phyloP scores from a whole-genome alignment of 2,329 filamentous ascomycete species.

The Xylariaceae sp. region DNA sequence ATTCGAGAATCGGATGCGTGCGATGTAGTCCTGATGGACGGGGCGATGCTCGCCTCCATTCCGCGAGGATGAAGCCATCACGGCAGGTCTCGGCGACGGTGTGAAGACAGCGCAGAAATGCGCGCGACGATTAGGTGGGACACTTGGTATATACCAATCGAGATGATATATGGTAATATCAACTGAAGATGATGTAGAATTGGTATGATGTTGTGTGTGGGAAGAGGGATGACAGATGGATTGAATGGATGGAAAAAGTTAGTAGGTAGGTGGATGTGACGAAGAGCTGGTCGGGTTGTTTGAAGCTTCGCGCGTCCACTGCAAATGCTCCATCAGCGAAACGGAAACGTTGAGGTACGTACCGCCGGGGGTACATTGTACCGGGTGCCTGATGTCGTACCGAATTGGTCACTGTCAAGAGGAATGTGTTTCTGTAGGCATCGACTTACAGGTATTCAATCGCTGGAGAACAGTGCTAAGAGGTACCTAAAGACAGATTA shows the following conservation, averaged over 20 bases:
- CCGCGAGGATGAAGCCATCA: constrained; percentile 42
- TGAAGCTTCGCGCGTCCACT: constrained; percentile 15
- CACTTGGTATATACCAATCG: not conserved
- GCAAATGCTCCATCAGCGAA: not conserved
- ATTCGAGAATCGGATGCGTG: constrained; percentile 92
- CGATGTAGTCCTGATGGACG: constrained; percentile 93
- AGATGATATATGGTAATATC: not conserved
- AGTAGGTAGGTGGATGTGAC: not conserved
- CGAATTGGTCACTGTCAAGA: too few species aligned
- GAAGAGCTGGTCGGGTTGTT: not conserved
- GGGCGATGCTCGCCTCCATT: constrained; percentile 48
- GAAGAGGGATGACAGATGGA: not conserved
- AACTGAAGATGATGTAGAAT: not conserved
- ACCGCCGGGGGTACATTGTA: too few species aligned
- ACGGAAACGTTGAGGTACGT: too few species aligned
- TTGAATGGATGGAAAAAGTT: constrained; percentile 6
- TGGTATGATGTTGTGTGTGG: not conserved
- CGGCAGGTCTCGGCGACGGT: constrained; percentile 5
- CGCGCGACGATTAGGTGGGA: not conserved
- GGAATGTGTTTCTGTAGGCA: too few species aligned
- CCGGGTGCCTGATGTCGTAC: too few species aligned
- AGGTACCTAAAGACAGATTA: too few species aligned
- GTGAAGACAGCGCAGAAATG: constrained; percentile 6
- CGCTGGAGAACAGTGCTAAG: too few species aligned
- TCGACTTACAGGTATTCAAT: too few species aligned